Evolutionary conservation across 306 rosid species (phyloP).

Genomic region (Ammopiptanthus mongolicus): DNA sequence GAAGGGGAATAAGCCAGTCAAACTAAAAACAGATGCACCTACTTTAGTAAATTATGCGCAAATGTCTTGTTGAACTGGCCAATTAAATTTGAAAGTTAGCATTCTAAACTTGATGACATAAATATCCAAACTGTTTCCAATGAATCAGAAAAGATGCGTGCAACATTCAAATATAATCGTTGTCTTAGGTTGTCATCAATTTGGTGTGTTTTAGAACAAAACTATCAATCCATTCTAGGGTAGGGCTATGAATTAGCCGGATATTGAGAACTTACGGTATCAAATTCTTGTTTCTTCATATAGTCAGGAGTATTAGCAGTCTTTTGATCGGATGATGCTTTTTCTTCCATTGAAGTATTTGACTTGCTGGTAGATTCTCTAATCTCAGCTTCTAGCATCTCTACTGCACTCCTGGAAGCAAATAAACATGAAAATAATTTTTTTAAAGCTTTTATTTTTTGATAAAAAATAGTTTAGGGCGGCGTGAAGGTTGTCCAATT

Average conservation of each 20-base stretch:
- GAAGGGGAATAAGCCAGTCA: not conserved
- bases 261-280: conserved; percentile 40
- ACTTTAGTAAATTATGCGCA: not conserved
- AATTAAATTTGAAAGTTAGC: not conserved
- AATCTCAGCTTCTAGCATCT: conserved; percentile 67
- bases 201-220: not conserved
- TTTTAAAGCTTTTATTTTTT: not conserved
- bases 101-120: not conserved
- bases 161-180: not conserved
- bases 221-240: not conserved
- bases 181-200: not conserved
- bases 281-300: conserved; percentile 37
- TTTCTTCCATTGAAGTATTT: conserved; percentile 33
- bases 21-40: not conserved
- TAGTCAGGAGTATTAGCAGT: conserved; percentile 26
- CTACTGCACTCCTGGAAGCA: conserved; percentile 74
- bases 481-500: not conserved
- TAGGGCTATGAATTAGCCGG: not conserved
- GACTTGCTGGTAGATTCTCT: conserved; percentile 41
- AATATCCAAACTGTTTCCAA: not conserved
- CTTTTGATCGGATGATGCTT: conserved; percentile 31
- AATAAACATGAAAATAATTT: not conserved
- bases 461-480: not conserved
- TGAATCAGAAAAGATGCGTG: not conserved
- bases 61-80: not conserved